These are phyloP conservation scores for Hirschfeldia incana DNA, from an alignment of 345 rosid genomes.

Conservation along the genomic window DNA sequence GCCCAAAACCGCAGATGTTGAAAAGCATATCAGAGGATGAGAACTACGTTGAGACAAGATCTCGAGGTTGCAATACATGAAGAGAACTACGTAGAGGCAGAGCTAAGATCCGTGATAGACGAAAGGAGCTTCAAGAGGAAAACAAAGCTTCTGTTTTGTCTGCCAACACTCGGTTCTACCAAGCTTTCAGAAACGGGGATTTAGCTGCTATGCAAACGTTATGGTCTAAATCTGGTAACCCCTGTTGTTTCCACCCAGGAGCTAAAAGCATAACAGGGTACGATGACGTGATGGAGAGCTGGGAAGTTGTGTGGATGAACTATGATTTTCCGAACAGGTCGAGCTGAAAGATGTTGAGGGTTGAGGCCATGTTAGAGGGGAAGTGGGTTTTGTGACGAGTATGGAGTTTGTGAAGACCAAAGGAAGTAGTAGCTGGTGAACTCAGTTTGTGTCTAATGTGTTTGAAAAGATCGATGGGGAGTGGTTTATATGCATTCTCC, in stretches of 20 bases:
- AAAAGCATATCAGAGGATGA: constrained; percentile 55
- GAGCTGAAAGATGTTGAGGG: constrained; percentile 64
- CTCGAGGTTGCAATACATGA: constrained; percentile 68
- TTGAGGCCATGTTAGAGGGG: constrained; percentile 61
- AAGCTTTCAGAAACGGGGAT: constrained; percentile 72
- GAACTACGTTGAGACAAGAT: constrained; percentile 56
- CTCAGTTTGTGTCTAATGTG: constrained; percentile 84
- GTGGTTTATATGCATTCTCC: constrained; percentile 86
- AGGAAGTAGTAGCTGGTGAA: constrained; percentile 94
- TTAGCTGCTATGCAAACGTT: constrained; percentile 68
- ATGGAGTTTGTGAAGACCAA: constrained; percentile 81
- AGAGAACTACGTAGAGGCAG: constrained; percentile 82
- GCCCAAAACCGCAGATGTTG: constrained; percentile 42
- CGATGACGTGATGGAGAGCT: constrained; percentile 83
- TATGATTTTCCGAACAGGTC: constrained; percentile 78
- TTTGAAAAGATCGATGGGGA: constrained; percentile 74
- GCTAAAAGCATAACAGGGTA: constrained; percentile 75
- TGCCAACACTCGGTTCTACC: constrained; percentile 74
- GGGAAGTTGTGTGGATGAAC: constrained; percentile 91
- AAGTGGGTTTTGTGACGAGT: constrained; percentile 74
- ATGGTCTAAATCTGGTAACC: constrained; percentile 66
- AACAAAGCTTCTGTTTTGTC: constrained; percentile 64
- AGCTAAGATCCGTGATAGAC: constrained; percentile 76
- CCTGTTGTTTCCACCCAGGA: constrained; percentile 86
- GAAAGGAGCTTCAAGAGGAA: constrained; percentile 61